Conservation (phyloP, 495 filamentous ascomycete species). For the Chaetomium tenue region DNA sequence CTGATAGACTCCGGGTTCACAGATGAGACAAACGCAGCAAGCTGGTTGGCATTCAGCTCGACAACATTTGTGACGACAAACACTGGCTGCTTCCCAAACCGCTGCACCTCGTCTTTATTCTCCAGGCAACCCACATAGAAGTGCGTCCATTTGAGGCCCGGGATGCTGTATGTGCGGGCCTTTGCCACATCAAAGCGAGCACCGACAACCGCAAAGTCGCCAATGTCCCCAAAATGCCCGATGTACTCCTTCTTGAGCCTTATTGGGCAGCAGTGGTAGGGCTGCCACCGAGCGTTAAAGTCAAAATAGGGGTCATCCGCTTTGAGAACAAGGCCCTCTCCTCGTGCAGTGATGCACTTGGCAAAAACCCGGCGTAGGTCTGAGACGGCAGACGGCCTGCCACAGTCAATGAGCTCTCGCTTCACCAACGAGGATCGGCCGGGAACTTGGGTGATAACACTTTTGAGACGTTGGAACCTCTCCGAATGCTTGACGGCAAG, state of each 20-base stretch:
- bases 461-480: constrained; percentile 58
- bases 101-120: constrained; percentile 64
- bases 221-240: constrained; percentile 71
- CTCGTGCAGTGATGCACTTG: constrained; percentile 59
- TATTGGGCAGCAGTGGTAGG: constrained; percentile 58
- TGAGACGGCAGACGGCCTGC: constrained; percentile 41
- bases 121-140: constrained; percentile 76
- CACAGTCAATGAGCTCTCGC: constrained; percentile 64
- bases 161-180: constrained; percentile 48
- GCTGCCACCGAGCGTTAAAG: constrained; percentile 40
- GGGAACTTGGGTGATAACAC: constrained; percentile 53
- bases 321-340: constrained; percentile 80
- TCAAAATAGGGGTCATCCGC: constrained; percentile 77
- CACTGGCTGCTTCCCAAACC: constrained; percentile 52
- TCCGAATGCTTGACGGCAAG: constrained; percentile 58
- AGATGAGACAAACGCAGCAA: constrained; percentile 36
- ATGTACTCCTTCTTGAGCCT: constrained; percentile 93
- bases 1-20: constrained; percentile 38
- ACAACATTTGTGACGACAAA: constrained; percentile 62
- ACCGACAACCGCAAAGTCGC: constrained; percentile 76
- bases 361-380: constrained; percentile 63
- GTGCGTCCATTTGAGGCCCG: constrained; percentile 66
- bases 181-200: constrained; percentile 63
- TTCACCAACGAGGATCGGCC: constrained; percentile 62
- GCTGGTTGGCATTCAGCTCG: constrained; percentile 40